Percentiles rank a stretch among this genome's conserved stretches.
phyloP scores from a whole-genome alignment of 2,329 filamentous ascomycete species.

The Clarireedia monteithiana region DNA sequence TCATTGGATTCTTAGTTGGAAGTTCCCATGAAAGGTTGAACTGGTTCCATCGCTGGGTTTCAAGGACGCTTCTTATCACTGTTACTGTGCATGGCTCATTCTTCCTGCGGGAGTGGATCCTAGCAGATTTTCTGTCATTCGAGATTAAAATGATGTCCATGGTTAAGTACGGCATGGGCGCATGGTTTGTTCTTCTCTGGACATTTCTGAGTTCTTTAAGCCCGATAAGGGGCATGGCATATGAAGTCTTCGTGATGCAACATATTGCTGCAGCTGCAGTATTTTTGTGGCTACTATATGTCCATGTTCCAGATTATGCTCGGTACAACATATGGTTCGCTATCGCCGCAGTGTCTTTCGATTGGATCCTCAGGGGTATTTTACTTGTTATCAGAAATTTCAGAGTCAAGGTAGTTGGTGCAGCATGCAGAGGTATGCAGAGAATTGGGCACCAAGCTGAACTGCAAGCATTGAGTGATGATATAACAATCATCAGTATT shows the following conservation, averaged over 20 bases:
- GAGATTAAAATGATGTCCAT: conserved; percentile 56
- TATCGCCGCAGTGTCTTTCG: conserved; percentile 53
- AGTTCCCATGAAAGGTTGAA: conserved; percentile 62
- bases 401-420: conserved; percentile 30
- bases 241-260: conserved; percentile 63
- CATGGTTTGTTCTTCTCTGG: conserved; percentile 60
- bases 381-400: conserved; percentile 45
- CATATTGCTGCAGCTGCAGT: conserved; percentile 54
- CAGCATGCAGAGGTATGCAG: conserved; percentile 23
- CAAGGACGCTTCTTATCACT: conserved; percentile 59
- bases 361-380: conserved; percentile 43
- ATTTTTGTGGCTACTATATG: conserved; percentile 55
- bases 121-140: conserved; percentile 48
- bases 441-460: conserved; percentile 46
- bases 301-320: conserved; percentile 53
- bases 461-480: conserved; percentile 40
- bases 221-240: conserved; percentile 56
- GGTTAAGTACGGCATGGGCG: conserved; percentile 58
- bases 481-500: conserved; percentile 50
- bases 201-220: conserved; percentile 54
- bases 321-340: conserved; percentile 59
- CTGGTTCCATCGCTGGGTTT: conserved; percentile 68
- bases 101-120: conserved; percentile 58
- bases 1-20: conserved; percentile 54
- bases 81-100: conserved; percentile 63